phyloP scores from a whole-genome alignment of 176 grass and related monocot genomes.

The Rhipidocladum racemiflorum region DNA sequence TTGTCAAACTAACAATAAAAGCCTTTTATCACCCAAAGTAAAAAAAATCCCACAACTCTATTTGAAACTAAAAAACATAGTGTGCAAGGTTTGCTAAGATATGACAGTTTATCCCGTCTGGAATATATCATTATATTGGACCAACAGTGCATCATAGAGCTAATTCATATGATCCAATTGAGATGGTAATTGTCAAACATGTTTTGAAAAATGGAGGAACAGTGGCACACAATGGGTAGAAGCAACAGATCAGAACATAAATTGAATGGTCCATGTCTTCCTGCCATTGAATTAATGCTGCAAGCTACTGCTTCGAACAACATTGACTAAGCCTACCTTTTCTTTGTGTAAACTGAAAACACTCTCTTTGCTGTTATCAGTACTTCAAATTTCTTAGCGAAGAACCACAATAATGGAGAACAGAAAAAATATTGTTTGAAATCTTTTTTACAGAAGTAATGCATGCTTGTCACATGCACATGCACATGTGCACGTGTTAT shows the following conservation, averaged over 20 bases:
- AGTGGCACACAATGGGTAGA: neutral
- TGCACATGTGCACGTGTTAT: neutral
- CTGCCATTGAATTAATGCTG: constrained; percentile 3
- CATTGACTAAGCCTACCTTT: neutral
- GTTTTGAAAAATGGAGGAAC: neutral
- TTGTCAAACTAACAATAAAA: neutral
- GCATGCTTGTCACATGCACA: too few relatives aligned
- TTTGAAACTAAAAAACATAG: neutral
- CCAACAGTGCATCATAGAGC: neutral
- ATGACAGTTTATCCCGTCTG: neutral
- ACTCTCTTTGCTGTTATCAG: neutral
- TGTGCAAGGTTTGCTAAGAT: neutral
- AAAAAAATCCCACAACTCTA: neutral
- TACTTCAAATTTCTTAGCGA: neutral
- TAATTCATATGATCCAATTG: neutral
- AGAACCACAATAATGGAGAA: neutral
- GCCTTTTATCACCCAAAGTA: neutral
- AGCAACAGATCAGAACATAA: constrained; percentile 5
- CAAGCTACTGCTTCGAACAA: neutral
- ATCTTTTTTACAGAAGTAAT: neutral
- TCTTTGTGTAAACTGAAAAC: constrained; percentile 14
- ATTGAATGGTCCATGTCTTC: constrained; percentile 11
- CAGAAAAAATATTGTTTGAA: neutral
- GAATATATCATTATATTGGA: neutral
- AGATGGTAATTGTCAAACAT: neutral